A percentile compares a stretch with the other conserved stretches of the same genome.
Evolutionary conservation across 208 protist genomes (phyloP).

Genomic region (Crithidia fasciculata): DNA sequence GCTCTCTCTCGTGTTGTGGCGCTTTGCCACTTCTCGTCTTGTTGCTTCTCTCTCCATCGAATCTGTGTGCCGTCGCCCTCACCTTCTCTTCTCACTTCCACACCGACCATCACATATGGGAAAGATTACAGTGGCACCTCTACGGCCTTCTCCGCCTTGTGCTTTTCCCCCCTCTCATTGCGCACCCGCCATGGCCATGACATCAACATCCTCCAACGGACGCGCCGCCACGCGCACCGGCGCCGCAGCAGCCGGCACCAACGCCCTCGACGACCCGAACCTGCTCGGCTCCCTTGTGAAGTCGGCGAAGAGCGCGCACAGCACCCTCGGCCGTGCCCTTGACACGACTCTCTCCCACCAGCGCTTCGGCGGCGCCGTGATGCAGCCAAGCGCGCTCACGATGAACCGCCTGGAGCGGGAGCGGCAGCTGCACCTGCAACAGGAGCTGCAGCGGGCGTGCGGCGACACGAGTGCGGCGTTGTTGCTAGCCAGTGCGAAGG

Average conservation of each 20-base stretch:
- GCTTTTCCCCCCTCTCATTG: no score
- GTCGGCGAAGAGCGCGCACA: slow-evolving; percentile 60
- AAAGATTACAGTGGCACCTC: no score
- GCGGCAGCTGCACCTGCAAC: slow-evolving; percentile 52
- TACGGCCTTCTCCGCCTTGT: no score
- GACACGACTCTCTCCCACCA: slow-evolving; percentile 57
- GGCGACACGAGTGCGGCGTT: neutral
- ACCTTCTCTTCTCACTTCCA: no score
- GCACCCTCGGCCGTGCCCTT: slow-evolving; percentile 64
- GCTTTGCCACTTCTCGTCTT: no score
- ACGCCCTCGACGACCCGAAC: slow-evolving; percentile 53
- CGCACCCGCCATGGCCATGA: neutral
- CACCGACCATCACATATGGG: no score
- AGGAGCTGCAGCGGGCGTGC: slow-evolving; percentile 52
- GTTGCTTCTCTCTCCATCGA: no score
- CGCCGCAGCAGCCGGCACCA: neutral
- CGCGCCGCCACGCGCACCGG: slow-evolving; percentile 2
- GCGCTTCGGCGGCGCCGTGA: slow-evolving; percentile 34
- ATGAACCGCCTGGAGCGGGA: slow-evolving; percentile 53
- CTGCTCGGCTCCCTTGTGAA: slow-evolving; percentile 55
- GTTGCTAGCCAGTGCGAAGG: neutral
- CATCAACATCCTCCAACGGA: neutral
- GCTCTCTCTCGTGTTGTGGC: no score
- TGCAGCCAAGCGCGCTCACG: slow-evolving; percentile 53
- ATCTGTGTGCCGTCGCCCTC: no score